Percentiles rank a stretch among this genome's conserved stretches.
Conservation (phyloP, 2,329 filamentous ascomycete species). For the Fusarium sp. region DNA sequence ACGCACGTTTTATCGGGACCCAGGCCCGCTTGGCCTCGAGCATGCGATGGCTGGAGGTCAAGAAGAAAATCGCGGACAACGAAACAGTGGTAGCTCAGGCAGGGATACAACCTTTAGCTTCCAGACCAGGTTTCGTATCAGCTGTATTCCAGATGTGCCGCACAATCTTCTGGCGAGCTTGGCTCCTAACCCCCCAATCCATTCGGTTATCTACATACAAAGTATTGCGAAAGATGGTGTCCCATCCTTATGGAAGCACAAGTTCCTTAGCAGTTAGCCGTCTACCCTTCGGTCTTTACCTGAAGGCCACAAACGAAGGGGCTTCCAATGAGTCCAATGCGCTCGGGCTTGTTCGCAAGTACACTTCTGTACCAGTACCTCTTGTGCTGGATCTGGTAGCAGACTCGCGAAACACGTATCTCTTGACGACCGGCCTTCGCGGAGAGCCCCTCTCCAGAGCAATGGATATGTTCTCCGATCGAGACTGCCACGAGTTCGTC, state of each 20-base stretch:
- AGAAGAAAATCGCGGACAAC: not conserved
- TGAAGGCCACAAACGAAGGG: slow-evolving; percentile 36
- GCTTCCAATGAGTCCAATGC: slow-evolving; percentile 45
- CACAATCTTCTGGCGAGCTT: not conserved
- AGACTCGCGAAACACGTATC: slow-evolving; percentile 29
- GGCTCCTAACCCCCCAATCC: not conserved
- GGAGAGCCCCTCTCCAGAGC: slow-evolving; percentile 13
- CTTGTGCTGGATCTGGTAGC: slow-evolving; percentile 41
- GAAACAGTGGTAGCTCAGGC: too few species aligned
- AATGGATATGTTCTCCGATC: slow-evolving; percentile 41
- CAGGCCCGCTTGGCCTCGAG: not conserved
- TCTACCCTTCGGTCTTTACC: slow-evolving; percentile 47
- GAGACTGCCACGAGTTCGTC: slow-evolving; percentile 34
- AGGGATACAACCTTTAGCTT: not conserved
- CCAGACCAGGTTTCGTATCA: rapidly evolving
- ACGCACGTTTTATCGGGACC: not conserved
- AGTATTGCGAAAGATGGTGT: not conserved
- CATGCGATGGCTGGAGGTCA: not conserved
- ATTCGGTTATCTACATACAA: not conserved
- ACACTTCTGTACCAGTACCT: slow-evolving; percentile 45
- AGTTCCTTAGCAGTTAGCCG: slow-evolving; percentile 25
- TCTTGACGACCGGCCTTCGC: slow-evolving; percentile 3
- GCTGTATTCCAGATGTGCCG: not conserved
- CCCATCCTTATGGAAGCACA: too few species aligned
- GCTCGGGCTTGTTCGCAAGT: slow-evolving; percentile 33